Evolutionary conservation across 305 asterid species (phyloP), one percentile per base, ranked within the genome.

Genomic region (Nicotiana rustica): DNA sequence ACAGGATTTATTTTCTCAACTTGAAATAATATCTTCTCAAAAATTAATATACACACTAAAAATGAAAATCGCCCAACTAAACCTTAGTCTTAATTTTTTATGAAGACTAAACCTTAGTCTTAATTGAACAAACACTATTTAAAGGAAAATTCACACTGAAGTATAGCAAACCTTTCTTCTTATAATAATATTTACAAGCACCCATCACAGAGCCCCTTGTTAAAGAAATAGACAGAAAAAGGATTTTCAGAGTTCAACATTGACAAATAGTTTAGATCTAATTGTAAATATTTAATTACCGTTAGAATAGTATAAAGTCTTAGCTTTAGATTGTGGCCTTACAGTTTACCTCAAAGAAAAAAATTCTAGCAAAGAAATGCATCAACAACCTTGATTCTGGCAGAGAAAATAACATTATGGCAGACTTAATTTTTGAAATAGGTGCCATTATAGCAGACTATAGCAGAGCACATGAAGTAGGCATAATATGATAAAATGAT

Each of bases 331-430:
- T 66, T 66, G 71, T 29, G 44, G 19, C 14, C 14, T 31, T 66
- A 66, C 44, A 12, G 35, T 14, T 66, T 66, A 31, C 44, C 44
- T 66, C 44, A 36, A 14, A 66, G 18, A 31, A 66, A 31, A 66
- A 5, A 2, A 12, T 31, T 66, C 71, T 66, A 66, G 71, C 71
- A 66, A 66, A 14, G 19, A 31, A 65, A 66, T 66, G 33, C 35
- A 66, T 31, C 18, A 66, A 66, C 41, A 13, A 12, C 71, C 71
- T 66, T 31, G 44, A 66, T 31, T 66, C 44, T 66, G 44, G 71
- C 5, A 1, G 68, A 64, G 36, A 64, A 64, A 10, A 64, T 25
- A 64, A 64, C 68, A 64, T 12, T 64, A 64, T 64, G 38, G 68
- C n/a, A 25, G 68, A 41, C 49, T 41, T 41, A 1, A 41, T 0